Evolutionary conservation across 371 early-diverging fungal genomes (phyloP), one percentile per base, ranked within the genome.

Genomic region (Mortierella sp.): DNA sequence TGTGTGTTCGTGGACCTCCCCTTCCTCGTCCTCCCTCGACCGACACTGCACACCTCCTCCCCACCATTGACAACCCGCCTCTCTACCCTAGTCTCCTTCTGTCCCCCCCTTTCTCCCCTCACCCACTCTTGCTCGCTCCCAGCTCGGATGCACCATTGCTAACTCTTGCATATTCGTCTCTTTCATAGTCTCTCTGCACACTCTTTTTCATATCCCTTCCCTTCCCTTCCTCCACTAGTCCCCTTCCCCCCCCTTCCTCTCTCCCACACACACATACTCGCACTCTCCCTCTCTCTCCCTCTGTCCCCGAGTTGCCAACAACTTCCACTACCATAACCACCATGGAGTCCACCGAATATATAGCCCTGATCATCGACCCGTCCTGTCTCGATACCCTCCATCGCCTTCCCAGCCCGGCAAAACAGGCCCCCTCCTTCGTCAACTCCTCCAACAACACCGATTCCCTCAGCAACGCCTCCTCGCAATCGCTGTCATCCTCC

Each of bases 271-370:
- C n/a, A n/a, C n/a, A n/a, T n/a, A n/a, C n/a, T n/a, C 49, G 39
- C 31, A 24, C 54, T 26, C 64, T 49, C 39, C 39, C 28, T 53
- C 24, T 28, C 39, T 14, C 30, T 30, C 34, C 39, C 57, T 55
- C 12, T n/a, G n/a, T n/a, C n/a, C n/a, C n/a, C n/a, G n/a, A n/a
- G n/a, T n/a, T n/a, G n/a, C 12, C 16, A 24, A 21, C 2, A 30
- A 23, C n/a, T n/a, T n/a, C n/a, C n/a, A 45, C 26, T 48, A 60
- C 38, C 21, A 27, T 46, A 28, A 38, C 23, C 61, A 58, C 5
- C 65, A 72, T 72, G 72, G 72, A 72, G 24, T 51, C 65, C 31
- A 43, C 63, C 49, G 72, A 72, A 38, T 66, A 72, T 39, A 48
- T 47, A 49, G 72, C 66, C 57, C 57, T 72, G 38, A 42, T 61